Base-by-base conservation (phyloP, 2,329 filamentous ascomycete species). In the Aspergillus amoenus region DNA sequence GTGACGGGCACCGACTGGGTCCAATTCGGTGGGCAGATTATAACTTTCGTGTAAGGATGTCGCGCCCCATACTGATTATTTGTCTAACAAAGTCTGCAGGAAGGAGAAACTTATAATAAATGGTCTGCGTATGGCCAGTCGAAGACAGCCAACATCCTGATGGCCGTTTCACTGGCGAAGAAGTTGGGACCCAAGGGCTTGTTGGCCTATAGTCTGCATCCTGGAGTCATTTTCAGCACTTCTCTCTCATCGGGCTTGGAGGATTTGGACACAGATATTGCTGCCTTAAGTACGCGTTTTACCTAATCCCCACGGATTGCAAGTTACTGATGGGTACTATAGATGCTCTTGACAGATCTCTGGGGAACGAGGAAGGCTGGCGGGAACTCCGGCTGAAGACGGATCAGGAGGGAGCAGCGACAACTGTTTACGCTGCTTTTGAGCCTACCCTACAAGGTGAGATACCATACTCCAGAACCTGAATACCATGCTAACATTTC, bases 91-190 rank as follows among this genome's bases (percentile, higher is more conserved):
- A 3, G 12, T 6, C 21, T 6, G 9, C 39, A 70, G 68, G 57
- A 61, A 6, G 67, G 67, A 7, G 61, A 65, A n/a, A 64, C 57
- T 0, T 71, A 72, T 46, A 58, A 70, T 39, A 67, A 64, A 27
- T 77, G 75, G 64, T 61, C 63, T 8, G 72, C 72, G 3, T 81
- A 81, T 63, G 76, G 74, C 4, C 76, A 80, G 55, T 67, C 68
- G 42, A 82, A 82, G 68, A 76, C 75, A 3, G 78, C 78, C 18
- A 78, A 78, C 52, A 73, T 81, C 46, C 63, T 81, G 37, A 77
- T 77, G 60, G 69, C 75, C 2, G 61, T 76, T 2, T 72, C 68
- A 1, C 67, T 79, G 27, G 76, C 73, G 30, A 47, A 52, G 27
- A 65, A 66, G 22, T 52, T 70, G 8, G 60, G 60, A 2, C 30